phyloP scores from a whole-genome alignment of 345 rosid genomes.

The Melastoma malabathricum region DNA sequence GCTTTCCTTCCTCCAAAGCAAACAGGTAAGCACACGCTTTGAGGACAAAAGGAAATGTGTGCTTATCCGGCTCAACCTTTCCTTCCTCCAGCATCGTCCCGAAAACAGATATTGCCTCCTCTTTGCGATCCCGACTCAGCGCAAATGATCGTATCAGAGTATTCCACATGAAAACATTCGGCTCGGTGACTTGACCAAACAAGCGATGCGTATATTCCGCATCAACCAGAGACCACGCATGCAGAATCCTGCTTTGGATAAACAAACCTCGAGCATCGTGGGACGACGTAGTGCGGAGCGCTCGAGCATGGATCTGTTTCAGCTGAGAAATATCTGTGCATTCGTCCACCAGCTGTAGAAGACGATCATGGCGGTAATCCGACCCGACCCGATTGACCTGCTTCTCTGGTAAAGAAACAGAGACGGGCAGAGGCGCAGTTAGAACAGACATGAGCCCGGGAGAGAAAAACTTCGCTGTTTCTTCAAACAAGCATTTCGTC shows the following conservation, averaged over 20 bases:
- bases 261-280: constrained; percentile 27
- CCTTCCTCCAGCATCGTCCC: constrained; percentile 40
- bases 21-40: constrained; percentile 66
- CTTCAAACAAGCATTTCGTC: too few relatives aligned
- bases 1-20: constrained; percentile 50
- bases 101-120: constrained; percentile 37
- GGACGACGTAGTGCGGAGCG: constrained; percentile 39
- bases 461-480: too few relatives aligned
- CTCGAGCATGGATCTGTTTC: constrained; percentile 65
- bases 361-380: constrained; percentile 17
- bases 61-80: constrained; percentile 42
- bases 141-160: constrained; percentile 67
- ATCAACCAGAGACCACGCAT: constrained; percentile 32
- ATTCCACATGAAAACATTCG: constrained; percentile 79
- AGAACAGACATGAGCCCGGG: neutral
- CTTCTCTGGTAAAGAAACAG: constrained; percentile 1
- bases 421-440: constrained; percentile 2
- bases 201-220: constrained; percentile 36
- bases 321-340: constrained; percentile 46
- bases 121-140: constrained; percentile 29
- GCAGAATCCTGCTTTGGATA: constrained; percentile 50
- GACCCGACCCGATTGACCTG: too few relatives aligned
- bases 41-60: constrained; percentile 72
- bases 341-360: constrained; percentile 24
- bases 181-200: constrained; percentile 31